These are phyloP conservation scores for Boletus rufocinnamomeus DNA, from an alignment of 768 basidiomycete species.

Conservation along the genomic window DNA sequence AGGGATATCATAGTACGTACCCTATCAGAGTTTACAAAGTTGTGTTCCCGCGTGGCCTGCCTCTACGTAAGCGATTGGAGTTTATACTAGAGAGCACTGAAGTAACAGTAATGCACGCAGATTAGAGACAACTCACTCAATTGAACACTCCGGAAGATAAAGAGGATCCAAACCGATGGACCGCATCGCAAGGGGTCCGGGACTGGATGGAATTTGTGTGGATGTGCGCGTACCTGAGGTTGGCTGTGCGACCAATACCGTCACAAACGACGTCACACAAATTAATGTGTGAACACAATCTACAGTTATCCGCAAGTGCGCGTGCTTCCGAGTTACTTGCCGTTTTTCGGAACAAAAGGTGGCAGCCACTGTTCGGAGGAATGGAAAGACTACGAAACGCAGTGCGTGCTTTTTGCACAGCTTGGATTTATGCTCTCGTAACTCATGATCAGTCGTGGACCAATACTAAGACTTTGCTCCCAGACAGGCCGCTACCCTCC, in stretches of 20 bases:
- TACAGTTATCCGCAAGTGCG: background rate
- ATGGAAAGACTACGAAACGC: background rate
- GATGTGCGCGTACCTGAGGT: no score
- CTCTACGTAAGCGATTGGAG: no score
- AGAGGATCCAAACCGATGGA: background rate
- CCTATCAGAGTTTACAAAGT: background rate
- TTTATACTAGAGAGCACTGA: no score
- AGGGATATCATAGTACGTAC: background rate
- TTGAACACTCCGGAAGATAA: background rate
- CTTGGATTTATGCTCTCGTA: background rate
- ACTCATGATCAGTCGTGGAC: background rate
- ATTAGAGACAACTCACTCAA: background rate
- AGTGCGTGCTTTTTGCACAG: background rate
- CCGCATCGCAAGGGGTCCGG: background rate
- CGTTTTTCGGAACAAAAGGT: background rate
- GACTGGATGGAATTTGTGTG: no score
- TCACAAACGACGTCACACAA: background rate
- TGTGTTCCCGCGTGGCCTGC: no score
- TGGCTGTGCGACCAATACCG: no score
- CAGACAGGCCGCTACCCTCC: background rate
- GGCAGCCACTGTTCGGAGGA: background rate
- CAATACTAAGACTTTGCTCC: background rate
- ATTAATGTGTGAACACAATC: background rate
- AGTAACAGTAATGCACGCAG: background rate
- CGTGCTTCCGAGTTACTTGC: no score